Conservation (phyloP, 1,139 yeast genomes). For the Taiozyma sp. region DNA sequence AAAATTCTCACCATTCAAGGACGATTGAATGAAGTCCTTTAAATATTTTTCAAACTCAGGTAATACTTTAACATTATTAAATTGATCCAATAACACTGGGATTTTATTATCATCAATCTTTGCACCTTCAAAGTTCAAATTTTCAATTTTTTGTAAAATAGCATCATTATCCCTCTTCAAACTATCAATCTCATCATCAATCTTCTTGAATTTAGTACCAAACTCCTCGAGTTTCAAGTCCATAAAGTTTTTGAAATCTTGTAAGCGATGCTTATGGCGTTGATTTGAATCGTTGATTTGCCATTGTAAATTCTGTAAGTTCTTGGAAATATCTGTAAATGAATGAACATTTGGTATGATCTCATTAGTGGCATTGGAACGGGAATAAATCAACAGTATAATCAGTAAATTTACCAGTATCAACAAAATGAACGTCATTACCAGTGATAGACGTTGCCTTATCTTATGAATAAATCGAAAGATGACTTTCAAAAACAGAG, state of each 20-base stretch:
- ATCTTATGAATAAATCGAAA: neutral
- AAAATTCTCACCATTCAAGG: slow-evolving; percentile 1
- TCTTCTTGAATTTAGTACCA: slow-evolving; percentile 3
- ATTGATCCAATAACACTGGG: slow-evolving; percentile 18
- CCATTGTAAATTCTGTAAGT: slow-evolving; percentile 18
- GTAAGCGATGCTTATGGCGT: slow-evolving; percentile 15
- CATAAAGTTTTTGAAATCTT: slow-evolving; percentile 16
- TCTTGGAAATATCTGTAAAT: slow-evolving; percentile 16
- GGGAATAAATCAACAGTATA: neutral
- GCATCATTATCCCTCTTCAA: slow-evolving; percentile 6
- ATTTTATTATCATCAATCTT: slow-evolving; percentile 6
- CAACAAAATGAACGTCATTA: neutral
- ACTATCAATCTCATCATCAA: slow-evolving; percentile 9
- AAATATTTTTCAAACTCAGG: slow-evolving; percentile 21
- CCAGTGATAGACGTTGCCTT: neutral
- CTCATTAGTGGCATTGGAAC: neutral
- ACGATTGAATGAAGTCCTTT: slow-evolving; percentile 7
- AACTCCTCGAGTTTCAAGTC: slow-evolving; percentile 18
- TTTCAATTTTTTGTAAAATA: slow-evolving; percentile 5
- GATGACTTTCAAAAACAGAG: neutral
- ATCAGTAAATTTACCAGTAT: neutral
- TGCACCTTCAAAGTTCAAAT: slow-evolving; percentile 6
- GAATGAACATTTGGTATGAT: slow-evolving; percentile 5
- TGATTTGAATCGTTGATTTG: slow-evolving; percentile 20
- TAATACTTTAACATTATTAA: slow-evolving; percentile 14